These are phyloP conservation scores for Candida tallmaniae DNA, from an alignment of 805 yeast species.

Conservation along the genomic window DNA sequence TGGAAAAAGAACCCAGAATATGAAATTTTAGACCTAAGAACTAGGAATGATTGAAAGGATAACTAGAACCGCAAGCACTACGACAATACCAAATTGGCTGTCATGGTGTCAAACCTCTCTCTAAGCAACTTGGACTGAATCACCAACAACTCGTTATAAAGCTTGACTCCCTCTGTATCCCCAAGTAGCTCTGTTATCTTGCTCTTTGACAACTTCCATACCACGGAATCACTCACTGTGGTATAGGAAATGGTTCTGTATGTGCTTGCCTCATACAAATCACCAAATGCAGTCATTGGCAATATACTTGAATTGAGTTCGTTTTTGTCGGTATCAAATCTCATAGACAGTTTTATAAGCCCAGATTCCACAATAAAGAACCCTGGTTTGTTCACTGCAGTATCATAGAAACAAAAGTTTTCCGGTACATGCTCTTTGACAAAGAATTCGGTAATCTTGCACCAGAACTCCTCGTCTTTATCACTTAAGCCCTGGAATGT, in stretches of 20 bases:
- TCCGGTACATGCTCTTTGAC: slow-evolving; percentile 43
- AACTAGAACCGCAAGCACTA: slow-evolving; percentile 1
- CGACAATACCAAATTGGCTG: slow-evolving; percentile 71
- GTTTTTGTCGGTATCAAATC: slow-evolving; percentile 34
- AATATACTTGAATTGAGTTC: slow-evolving; percentile 45
- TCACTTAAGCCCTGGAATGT: slow-evolving; percentile 58
- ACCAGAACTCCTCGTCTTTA: slow-evolving; percentile 56
- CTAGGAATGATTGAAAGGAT: no score
- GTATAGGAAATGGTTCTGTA: slow-evolving; percentile 44
- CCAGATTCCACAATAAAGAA: slow-evolving; percentile 54
- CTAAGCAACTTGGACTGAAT: slow-evolving; percentile 61
- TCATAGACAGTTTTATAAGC: slow-evolving; percentile 31
- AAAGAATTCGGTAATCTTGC: slow-evolving; percentile 51
- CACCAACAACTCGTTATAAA: slow-evolving; percentile 60
- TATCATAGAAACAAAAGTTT: slow-evolving; percentile 44
- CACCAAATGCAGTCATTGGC: slow-evolving; percentile 76
- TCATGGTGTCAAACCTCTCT: slow-evolving; percentile 68
- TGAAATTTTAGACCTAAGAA: no score
- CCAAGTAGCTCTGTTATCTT: slow-evolving; percentile 43
- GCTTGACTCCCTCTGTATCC: slow-evolving; percentile 41
- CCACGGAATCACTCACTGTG: slow-evolving; percentile 57
- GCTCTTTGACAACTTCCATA: slow-evolving; percentile 61
- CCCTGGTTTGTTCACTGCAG: slow-evolving; percentile 42
- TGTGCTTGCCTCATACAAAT: slow-evolving; percentile 29
- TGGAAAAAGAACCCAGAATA: not conserved